A percentile compares a stretch with the other conserved stretches of the same genome.
phyloP scores from a whole-genome alignment of 176 grass and related monocot genomes.

The Avena insularis region DNA sequence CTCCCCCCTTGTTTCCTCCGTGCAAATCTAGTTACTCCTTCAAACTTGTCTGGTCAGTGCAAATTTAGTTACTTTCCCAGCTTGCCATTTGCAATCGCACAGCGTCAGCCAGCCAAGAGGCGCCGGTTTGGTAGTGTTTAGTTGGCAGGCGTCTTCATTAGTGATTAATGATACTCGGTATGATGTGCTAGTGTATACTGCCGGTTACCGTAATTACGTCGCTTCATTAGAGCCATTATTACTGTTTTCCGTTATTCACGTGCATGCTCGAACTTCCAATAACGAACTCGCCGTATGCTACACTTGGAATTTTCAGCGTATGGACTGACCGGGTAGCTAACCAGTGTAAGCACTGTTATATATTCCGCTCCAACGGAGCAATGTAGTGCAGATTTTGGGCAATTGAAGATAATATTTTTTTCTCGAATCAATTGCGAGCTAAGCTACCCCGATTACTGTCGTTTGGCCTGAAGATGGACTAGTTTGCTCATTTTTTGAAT shows the following conservation, averaged over 20 bases:
- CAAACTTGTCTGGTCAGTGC: background rate
- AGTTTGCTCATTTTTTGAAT: background rate
- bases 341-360: background rate
- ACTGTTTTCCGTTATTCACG: background rate
- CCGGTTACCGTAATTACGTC: background rate
- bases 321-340: background rate
- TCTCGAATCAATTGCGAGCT: background rate
- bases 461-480: background rate
- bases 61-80: background rate
- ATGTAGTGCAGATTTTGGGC: too few relatives aligned
- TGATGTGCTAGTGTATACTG: background rate
- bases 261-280: background rate
- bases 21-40: background rate
- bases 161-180: background rate
- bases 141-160: background rate
- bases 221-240: background rate
- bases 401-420: background rate
- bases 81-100: background rate
- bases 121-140: constrained; percentile 1
- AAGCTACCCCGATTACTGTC: background rate
- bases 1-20: background rate
- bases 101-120: background rate
- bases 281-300: constrained; percentile 5
- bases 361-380: background rate
- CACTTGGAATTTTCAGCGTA: background rate